Base-by-base conservation (phyloP, 2,329 filamentous ascomycete species). In the Rhexocercosporidium sp. region DNA sequence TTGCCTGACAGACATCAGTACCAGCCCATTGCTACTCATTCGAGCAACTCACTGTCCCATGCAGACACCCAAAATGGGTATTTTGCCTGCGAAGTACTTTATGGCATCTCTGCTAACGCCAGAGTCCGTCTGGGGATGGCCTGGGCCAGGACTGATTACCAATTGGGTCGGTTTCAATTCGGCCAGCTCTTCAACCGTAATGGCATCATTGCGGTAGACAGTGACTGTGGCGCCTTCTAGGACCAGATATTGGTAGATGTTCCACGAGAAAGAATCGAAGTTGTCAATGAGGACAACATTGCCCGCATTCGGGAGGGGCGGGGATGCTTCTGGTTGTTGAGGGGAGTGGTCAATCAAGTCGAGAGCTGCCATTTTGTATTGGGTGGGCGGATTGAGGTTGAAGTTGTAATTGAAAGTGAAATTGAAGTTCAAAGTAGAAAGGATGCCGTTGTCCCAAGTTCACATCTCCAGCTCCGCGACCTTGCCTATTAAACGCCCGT, bases 241-340 rank as follows among this genome's bases (percentile, higher is more conserved):
- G 7, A 95, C 91, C 1, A 99, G 88, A 77, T 99, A 99, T 80
- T 99, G 96, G 80, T 98, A 99, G 67, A 99, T 93, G 77, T 99
- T 99, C 93, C 94, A 99, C 67, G 95, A 97, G 80, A 99, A 99
- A 3, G 96, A 98, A 81, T 99, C 96, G 81, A 98, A 99, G 81
- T 99, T 99, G 84, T 99, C 96, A 76, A 99, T 97, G 71, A 99
- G 86, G 70, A 99, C 87, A 66, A 99, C 86, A 80, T 98, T 98
- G 66, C 91, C 92, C 29, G 96, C 96, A 60, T 90, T 94, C 27
- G 90, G 79, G 62, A 97, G 84, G 41, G 90, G 89, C 62, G 89
- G 83, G 34, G 90, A 90, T 62, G 91, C 90, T 70, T 91, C 86
- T 67, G 93, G 92, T 79, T 97, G 90, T 78, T 91, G 90, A 75